Evolutionary conservation across 148 eudicot genomes (phyloP), one percentile per base, ranked within the genome.

Genomic region (Vaccinium vitisidaea): DNA sequence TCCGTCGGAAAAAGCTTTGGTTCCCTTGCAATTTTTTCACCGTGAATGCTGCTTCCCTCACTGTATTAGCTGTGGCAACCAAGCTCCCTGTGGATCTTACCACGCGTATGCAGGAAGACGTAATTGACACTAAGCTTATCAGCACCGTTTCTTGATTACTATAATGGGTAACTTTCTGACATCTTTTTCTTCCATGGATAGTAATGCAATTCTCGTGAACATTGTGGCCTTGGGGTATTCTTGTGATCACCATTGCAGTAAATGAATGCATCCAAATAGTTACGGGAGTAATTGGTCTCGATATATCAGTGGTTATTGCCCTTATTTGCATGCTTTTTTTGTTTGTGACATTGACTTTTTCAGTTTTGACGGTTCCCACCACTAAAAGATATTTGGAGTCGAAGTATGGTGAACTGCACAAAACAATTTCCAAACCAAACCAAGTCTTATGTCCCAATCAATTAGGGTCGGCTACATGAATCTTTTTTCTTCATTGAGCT

Each of bases 211-310:
- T 43, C 27, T 87, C 48, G 21, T 56, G 9, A 87, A 87, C 83
- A 79, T 87, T n/a, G 49, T 49, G 5, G 86, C 89, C 49, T 81
- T 87, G n/a, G 82, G 89, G 71, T 48, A 84, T 87, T 36, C 84
- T 87, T 4, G 84, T 87, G 16, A 67, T 84, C 84, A 87, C 89
- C 19, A 58, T 82, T 4, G 49, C 81, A 3, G 84, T 48, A 23
- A 84, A 87, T 74, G 36, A 81, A 13, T 76, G 84, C 73, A 84
- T 87, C 27, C 39, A 36, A 36, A 36, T 36, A 36, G 39, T 36
- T 36, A 36, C 39, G 39, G 39, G 39, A 36, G 39, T 3, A 36
- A 36, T 36, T 36, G 39, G 39, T 36, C 81, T 27, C 48, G 23
- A n/a, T 8, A 53, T 1, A 32, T 77, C 2, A 67, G 39, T 36